Base-by-base conservation (phyloP, 345 rosid species). In the Psidium guajava region DNA sequence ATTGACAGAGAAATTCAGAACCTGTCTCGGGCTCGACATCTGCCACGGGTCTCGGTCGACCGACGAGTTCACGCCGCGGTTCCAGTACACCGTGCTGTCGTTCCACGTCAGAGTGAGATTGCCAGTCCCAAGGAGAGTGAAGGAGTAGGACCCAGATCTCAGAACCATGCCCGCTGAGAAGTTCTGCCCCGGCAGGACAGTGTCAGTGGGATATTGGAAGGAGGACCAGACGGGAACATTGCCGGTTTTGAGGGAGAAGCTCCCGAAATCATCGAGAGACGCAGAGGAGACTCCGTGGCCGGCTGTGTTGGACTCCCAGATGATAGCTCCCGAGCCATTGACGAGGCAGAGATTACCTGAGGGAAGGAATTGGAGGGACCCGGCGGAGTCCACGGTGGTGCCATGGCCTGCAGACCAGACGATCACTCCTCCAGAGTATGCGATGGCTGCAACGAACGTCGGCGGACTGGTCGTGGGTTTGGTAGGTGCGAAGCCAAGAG, bases 31-130 rank as follows among this genome's bases (percentile, higher is more conserved):
- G 80, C 27, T 58, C 27, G n/a, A 16, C 12, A 57, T 82, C 52
- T 81, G 36, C 87, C 84, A 81, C 18, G 82, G 82, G 75, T 90
- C 91, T 8, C 88, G 80, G 84, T 55, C 86, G 5, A 88, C 28
- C 0, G 97, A 91, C 2, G 94, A 90, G 85, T 90, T 92, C 87
- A 93, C 89, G 27, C 90, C 91, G 54, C 86, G 84, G 52, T 88
- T 91, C 93, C 92, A 93, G 59, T 95, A 95, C 47, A 61, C 74
- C 5, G 88, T 55, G 32, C 82, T 91, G 50, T 83, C 18, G 83
- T 93, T 94, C 98, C 98, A 95, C 24, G 5, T 88, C 57, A 94
- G 88, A 5, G 90, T 90, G 4, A 94, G 81, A 85, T 89, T 91
- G 14, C 98, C 98, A 6, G 87, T 54, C 13, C n/a, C 21, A 16